phyloP scores from a whole-genome alignment of 2,329 filamentous ascomycete species.

The Bipolaris bicolor region DNA sequence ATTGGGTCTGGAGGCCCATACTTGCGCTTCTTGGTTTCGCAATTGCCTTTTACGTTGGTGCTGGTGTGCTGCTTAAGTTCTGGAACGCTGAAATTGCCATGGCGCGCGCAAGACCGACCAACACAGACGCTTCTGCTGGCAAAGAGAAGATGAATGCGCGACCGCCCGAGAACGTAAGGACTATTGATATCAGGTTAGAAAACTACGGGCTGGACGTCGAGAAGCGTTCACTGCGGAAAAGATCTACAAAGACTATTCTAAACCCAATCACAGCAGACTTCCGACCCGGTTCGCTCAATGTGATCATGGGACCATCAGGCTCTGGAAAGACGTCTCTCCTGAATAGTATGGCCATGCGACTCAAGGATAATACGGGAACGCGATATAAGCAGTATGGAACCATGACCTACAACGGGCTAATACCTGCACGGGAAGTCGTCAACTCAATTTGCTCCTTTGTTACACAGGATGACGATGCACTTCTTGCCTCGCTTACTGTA shows the following conservation, averaged over 20 bases:
- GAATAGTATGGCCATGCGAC: constrained; percentile 72
- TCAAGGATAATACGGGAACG: constrained; percentile 67
- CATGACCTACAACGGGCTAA: constrained; percentile 72
- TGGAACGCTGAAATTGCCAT: constrained; percentile 72
- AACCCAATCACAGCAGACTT: constrained; percentile 71
- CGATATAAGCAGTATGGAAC: constrained; percentile 67
- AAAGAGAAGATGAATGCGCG: constrained; percentile 71
- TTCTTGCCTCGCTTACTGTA: constrained; percentile 76
- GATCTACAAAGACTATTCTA: constrained; percentile 62
- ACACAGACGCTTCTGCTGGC: constrained; percentile 68
- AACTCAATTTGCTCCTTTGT: constrained; percentile 77
- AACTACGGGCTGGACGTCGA: constrained; percentile 69
- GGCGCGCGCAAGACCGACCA: constrained; percentile 62
- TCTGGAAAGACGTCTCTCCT: constrained; percentile 77
- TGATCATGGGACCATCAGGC: constrained; percentile 82
- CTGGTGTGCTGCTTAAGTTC: constrained; percentile 67
- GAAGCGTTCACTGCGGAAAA: constrained; percentile 62
- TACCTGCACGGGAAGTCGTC: constrained; percentile 71
- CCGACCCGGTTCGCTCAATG: constrained; percentile 70
- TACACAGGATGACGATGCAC: constrained; percentile 77
- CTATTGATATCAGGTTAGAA: constrained; percentile 69
- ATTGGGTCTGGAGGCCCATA: constrained; percentile 73
- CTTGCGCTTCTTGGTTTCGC: constrained; percentile 67
- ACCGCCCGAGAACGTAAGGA: constrained; percentile 61
- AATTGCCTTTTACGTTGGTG: constrained; percentile 66